Base-by-base conservation (phyloP, 106 monocot genomes). In the Dioscorea zingiberensis region DNA sequence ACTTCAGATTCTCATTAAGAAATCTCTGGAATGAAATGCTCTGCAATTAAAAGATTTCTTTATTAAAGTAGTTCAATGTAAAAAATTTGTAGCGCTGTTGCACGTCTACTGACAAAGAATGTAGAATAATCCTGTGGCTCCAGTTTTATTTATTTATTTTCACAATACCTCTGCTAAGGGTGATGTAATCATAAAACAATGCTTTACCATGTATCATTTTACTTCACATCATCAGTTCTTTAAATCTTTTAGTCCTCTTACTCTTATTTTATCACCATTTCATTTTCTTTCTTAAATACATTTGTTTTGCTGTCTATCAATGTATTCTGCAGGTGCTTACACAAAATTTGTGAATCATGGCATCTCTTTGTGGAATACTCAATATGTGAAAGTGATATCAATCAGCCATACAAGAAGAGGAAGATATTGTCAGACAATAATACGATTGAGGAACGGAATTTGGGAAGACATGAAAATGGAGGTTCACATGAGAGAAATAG, bases 301-400 rank as follows among this genome's bases (percentile, higher is more conserved):
- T 51, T 16, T 0, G 14, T 13, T 18, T 18, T 51, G 11, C 2
- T 65, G 60, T 60, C n/a, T 17, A 60, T 17, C 2, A 26, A 26
- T 44, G 14, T 49, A 18, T 28, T 11, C 56, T 44, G 27, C 62
- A 94, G 94, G 77, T 90, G 84, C 62, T 76, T 94, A 53, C 81
- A 78, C 29, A 22, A 84, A 28, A 71, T 90, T 70, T 74, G 77
- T 54, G 63, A 69, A 23, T 90, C 81, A 44, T 90, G 94, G 94
- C 64, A 16, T 27, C 44, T 59, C 38, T 90, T 90, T 60, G 64
- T 63, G 27, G 67, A 84, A 44, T 84, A 75, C 69, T 76, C 76
- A n/a, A 55, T 68, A 46, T 60, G 54, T 59, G 56, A 57, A 51
- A 53, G 8, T 62, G 71, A 74, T 47, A 63, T 63, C 53, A 60